Conservation (phyloP, 768 basidiomycete genomes). For the Dictyophora rubrovolvata region DNA sequence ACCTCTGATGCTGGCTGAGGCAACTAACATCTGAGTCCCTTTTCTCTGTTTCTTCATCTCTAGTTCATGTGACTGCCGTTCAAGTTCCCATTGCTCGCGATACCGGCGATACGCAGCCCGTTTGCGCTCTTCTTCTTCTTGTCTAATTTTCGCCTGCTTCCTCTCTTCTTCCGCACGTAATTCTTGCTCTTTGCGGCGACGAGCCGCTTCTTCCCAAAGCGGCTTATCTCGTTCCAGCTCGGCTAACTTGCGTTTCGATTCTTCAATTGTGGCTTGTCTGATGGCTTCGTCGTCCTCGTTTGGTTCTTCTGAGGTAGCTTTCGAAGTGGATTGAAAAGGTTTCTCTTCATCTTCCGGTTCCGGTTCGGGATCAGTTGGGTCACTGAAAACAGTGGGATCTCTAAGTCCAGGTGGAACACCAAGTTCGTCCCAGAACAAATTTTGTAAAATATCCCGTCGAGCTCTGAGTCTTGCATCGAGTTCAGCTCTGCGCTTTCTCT, state of each 20-base stretch:
- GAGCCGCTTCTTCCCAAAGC: constrained; percentile 48
- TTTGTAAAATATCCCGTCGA: constrained; percentile 28
- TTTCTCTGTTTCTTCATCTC: constrained; percentile 35
- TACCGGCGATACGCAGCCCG: constrained; percentile 22
- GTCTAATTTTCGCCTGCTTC: constrained; percentile 15
- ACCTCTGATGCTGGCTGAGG: constrained; percentile 22
- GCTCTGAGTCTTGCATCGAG: constrained; percentile 29
- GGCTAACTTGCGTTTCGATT: constrained; percentile 57
- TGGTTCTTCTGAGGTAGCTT: neutral
- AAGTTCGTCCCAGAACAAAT: constrained; percentile 32
- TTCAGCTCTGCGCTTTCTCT: constrained; percentile 32
- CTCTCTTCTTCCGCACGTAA: constrained; percentile 24
- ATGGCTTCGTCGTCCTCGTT: constrained; percentile 28
- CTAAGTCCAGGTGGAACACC: neutral
- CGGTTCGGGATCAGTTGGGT: neutral
- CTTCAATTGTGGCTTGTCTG: constrained; percentile 39
- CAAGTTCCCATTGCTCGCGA: constrained; percentile 19
- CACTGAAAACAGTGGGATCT: neutral
- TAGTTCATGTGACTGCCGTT: constrained; percentile 26
- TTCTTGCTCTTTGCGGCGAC: constrained; percentile 24
- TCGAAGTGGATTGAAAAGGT: constrained; percentile 8
- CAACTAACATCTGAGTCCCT: constrained; percentile 40
- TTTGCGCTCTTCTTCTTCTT: constrained; percentile 10
- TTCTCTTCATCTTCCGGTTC: neutral
- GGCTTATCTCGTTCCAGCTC: constrained; percentile 58